phyloP scores from a whole-genome alignment of 2,329 filamentous ascomycete genomes.

The Cladosporium sp. region DNA sequence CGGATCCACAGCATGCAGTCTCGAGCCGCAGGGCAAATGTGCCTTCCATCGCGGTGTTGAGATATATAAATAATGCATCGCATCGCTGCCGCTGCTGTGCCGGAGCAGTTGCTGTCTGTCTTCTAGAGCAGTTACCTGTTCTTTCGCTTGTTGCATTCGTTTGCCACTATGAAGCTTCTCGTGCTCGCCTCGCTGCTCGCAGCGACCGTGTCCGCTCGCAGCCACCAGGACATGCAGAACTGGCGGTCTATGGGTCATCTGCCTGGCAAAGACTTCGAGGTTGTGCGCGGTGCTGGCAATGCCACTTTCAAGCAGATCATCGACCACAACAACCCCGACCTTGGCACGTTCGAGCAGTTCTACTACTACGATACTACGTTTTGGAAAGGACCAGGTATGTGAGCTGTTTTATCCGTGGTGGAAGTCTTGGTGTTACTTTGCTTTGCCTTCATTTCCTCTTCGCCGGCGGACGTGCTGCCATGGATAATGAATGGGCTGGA shows the following conservation, averaged over 20 bases:
- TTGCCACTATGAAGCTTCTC: constrained; percentile 5
- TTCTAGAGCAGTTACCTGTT: background rate
- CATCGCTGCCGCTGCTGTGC: background rate
- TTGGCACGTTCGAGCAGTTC: constrained; percentile 57
- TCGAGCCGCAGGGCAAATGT: constrained; percentile 1
- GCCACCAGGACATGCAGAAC: constrained; percentile 8
- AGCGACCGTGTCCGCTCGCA: constrained; percentile 1
- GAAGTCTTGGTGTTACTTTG: background rate
- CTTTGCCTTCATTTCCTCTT: background rate
- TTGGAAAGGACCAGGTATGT: constrained; percentile 50
- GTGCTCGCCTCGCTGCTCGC: background rate
- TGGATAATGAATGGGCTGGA: background rate
- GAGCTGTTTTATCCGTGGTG: background rate
- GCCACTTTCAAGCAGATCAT: constrained; percentile 57
- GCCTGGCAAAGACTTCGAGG: constrained; percentile 16
- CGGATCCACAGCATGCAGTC: constrained; percentile 1
- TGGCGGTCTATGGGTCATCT: constrained; percentile 13
- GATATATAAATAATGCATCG: background rate
- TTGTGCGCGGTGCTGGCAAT: constrained; percentile 21
- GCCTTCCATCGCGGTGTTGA: background rate
- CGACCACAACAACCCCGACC: constrained; percentile 57
- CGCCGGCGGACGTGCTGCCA: background rate
- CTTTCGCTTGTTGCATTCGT: background rate
- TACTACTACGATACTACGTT: constrained; percentile 55
- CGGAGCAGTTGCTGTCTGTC: background rate